Percentiles rank a stretch among this genome's conserved stretches.
Conservation (phyloP, 805 yeast species). For the Saturnispora gosingensis region DNA sequence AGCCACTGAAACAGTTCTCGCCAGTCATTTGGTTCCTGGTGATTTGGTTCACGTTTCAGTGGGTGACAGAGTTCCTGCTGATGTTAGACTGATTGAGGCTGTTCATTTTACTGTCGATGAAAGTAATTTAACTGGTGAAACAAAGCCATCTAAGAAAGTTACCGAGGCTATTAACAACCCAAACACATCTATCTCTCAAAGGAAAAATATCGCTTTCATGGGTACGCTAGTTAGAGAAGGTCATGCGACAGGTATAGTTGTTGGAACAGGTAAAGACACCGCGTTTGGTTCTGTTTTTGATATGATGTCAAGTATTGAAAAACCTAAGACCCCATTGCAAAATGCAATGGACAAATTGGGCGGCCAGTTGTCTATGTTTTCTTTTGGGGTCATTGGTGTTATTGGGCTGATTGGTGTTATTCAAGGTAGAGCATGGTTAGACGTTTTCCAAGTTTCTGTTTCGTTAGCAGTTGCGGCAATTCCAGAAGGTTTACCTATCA, state of each 20-base stretch:
- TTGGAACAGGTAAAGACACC: constrained; percentile 82
- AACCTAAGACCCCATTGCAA: constrained; percentile 97
- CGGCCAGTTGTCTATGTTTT: constrained; percentile 73
- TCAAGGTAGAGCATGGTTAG: constrained; percentile 93
- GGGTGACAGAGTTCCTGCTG: constrained; percentile 97
- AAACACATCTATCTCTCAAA: constrained; percentile 37
- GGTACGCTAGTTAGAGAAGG: constrained; percentile 97
- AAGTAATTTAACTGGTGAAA: constrained; percentile 92
- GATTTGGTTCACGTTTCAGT: constrained; percentile 82
- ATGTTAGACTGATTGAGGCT: constrained; percentile 69
- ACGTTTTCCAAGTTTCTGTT: constrained; percentile 96
- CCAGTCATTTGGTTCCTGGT: constrained; percentile 88
- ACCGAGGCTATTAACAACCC: constrained; percentile 33
- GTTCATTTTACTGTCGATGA: constrained; percentile 84
- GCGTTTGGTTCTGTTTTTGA: constrained; percentile 93
- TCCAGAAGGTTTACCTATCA: constrained; percentile 97
- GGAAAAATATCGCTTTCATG: constrained; percentile 84
- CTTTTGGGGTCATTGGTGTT: constrained; percentile 83
- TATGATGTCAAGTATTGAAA: constrained; percentile 91
- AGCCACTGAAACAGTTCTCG: constrained; percentile 69
- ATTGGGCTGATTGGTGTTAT: constrained; percentile 83
- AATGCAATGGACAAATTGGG: constrained; percentile 93
- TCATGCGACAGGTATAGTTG: constrained; percentile 85
- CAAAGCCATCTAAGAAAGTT: constrained; percentile 70
- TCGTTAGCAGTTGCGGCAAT: constrained; percentile 98